Conservation (phyloP, 805 yeast species). For the Spathaspora hagerdaliae region DNA sequence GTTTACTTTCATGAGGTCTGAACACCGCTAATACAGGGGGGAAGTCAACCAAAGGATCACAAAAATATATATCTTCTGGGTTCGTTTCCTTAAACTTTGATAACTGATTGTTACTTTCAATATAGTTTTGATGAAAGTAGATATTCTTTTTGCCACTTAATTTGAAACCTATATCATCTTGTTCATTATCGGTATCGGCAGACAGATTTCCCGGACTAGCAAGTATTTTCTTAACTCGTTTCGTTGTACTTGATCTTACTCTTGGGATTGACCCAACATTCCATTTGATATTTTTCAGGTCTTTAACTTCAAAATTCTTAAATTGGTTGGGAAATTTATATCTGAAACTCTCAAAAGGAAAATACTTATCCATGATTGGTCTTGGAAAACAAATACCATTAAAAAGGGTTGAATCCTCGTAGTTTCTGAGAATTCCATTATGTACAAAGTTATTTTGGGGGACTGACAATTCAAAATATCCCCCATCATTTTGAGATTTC, state of each 20-base stretch:
- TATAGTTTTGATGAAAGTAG: slow-evolving; percentile 34
- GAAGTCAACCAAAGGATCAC: slow-evolving; percentile 12
- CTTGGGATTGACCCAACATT: slow-evolving; percentile 45
- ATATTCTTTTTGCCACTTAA: slow-evolving; percentile 31
- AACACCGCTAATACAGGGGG: slow-evolving; percentile 35
- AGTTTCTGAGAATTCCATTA: not conserved
- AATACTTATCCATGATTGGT: slow-evolving; percentile 16
- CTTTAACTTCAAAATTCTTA: slow-evolving; percentile 25
- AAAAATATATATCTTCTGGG: slow-evolving; percentile 24
- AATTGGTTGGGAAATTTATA: slow-evolving; percentile 7
- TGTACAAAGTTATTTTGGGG: slow-evolving; percentile 10
- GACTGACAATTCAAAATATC: slow-evolving; percentile 21
- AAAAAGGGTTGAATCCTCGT: slow-evolving; percentile 9
- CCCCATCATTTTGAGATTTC: slow-evolving; percentile 24
- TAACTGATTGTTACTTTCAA: slow-evolving; percentile 12
- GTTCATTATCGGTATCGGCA: not conserved
- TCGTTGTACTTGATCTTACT: slow-evolving; percentile 25
- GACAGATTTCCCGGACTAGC: not conserved
- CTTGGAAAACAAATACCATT: slow-evolving; percentile 24
- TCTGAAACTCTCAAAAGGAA: slow-evolving; percentile 16
- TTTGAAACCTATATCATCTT: slow-evolving; percentile 13
- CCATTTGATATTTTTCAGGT: slow-evolving; percentile 26
- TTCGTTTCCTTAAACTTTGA: slow-evolving; percentile 9
- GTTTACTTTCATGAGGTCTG: slow-evolving; percentile 40
- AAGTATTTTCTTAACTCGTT: slow-evolving; percentile 13